These are phyloP conservation scores for Asparagopsis taxiformis DNA, from an alignment of 31 red algal species.

Conservation along the genomic window DNA sequence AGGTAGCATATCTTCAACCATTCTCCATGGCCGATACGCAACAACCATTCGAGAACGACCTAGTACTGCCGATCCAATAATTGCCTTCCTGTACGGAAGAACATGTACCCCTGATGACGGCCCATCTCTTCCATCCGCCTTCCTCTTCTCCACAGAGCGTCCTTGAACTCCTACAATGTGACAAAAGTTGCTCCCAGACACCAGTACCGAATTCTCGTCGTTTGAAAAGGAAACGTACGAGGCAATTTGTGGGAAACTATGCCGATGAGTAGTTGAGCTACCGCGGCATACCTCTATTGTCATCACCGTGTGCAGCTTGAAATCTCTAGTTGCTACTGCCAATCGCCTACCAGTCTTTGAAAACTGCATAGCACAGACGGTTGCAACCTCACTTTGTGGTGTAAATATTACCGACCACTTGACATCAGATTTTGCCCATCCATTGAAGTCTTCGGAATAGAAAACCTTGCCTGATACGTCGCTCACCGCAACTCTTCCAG, in stretches of 20 bases:
- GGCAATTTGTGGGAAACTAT: constrained; percentile 4
- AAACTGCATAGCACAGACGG: constrained; percentile 19
- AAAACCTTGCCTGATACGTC: constrained; percentile 43
- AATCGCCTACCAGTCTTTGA: constrained; percentile 5
- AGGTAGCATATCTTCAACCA: not conserved
- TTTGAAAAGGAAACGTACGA: constrained; percentile 20
- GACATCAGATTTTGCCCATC: not conserved
- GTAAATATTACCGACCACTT: not conserved
- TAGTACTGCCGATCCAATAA: constrained; percentile 1
- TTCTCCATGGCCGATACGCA: not conserved
- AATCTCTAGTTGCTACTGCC: constrained; percentile 25
- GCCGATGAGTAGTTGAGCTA: not conserved
- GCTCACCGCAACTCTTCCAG: constrained; percentile 14
- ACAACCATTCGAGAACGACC: constrained; percentile 1
- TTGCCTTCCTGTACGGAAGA: not conserved
- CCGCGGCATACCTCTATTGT: not conserved
- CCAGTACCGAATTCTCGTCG: constrained; percentile 25
- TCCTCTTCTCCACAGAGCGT: not conserved
- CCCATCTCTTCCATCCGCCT: not conserved
- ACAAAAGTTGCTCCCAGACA: constrained; percentile 28
- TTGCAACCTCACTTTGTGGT: not conserved
- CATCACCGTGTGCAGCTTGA: constrained; percentile 9
- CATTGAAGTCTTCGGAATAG: not conserved
- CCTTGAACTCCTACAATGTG: not conserved
- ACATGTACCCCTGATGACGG: no score